Percentiles rank a stretch among this genome's conserved stretches.
These are phyloP conservation scores for Balamuthia mandrillaris DNA, from an alignment of 208 protist genomes.

Conservation along the genomic window DNA sequence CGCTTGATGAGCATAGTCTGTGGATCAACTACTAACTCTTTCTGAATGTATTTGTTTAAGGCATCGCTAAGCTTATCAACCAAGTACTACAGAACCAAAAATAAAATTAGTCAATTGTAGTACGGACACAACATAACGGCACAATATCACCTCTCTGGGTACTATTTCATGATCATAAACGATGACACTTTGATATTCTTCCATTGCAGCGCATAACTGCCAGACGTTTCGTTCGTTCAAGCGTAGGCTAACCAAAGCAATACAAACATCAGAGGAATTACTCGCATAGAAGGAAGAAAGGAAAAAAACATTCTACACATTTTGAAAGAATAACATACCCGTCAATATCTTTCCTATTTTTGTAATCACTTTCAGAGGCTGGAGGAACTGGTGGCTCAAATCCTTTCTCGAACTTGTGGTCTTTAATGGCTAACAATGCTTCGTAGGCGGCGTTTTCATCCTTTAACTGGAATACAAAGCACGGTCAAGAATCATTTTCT, in stretches of 20 bases:
- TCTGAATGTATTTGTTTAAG: not conserved
- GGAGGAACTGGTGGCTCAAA: not conserved
- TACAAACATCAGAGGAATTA: not conserved
- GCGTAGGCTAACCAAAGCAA: not conserved
- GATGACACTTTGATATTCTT: not conserved
- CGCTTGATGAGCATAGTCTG: constrained; percentile 1
- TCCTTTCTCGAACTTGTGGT: constrained; percentile 30
- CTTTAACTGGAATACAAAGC: not conserved
- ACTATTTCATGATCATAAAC: not conserved
- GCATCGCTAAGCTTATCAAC: too few relatives aligned
- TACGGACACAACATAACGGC: too few relatives aligned
- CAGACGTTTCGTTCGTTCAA: constrained; percentile 14
- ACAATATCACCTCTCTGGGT: not conserved
- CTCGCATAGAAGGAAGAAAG: not conserved
- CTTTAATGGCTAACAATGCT: not conserved
- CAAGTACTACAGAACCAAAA: too few relatives aligned
- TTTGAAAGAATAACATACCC: too few relatives aligned
- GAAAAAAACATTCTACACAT: too few relatives aligned
- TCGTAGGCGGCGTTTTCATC: not conserved
- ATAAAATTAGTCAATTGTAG: too few relatives aligned
- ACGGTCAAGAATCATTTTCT: not conserved
- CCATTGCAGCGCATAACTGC: constrained; percentile 8
- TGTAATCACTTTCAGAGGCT: not conserved
- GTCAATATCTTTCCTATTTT: constrained; percentile 7
- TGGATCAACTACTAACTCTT: not conserved